Base-by-base conservation (phyloP, 176 grass and related monocot genomes). In the Oryza meyeriana region DNA sequence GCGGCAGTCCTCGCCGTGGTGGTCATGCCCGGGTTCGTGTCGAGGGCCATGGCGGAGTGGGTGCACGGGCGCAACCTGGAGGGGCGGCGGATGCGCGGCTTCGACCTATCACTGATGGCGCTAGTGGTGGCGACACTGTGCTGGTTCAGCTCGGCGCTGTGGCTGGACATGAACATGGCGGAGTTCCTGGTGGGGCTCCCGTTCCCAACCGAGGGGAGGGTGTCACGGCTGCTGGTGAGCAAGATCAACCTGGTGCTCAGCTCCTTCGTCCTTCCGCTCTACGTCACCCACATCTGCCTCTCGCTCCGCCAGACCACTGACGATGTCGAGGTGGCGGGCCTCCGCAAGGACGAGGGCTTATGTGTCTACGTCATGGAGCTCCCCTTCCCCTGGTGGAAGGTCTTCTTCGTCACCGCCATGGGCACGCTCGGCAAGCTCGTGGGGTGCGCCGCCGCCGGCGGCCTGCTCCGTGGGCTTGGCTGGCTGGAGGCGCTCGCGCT, bases 161-260 rank as follows among this genome's bases (percentile, higher is more conserved):
- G 83, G 25, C 85, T 90, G 28, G 85, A 95, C 83, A 27, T 86
- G 35, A 92, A 92, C 82, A 79, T 95, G 75, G 81, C 74, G 1
- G 90, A 85, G 9, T 95, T 92, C 88, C 55, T 95, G 62, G 77
- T 95, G 30, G 90, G 90, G 32, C 75, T 95, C 13, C 82, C 88
- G 8, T 89, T 95, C 74, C 93, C 90, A 1, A 82, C 85, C 24
- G 88, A 95, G 39, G 93, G 93, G 3, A 24, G 90, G 28, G 71
- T 88, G 34, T 88, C 93, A 0, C 65, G 93, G 8, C 69, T 96
- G 41, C 83, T 96, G 2, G 87, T 92, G 12, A 92, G 80, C 79
- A 92, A 90, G 70, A 82, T 92, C 73, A 95, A 95, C 62, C 64
- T 95, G 57, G 64, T 92, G 79, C 89, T 94, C 45, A 86, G 33